Percentiles rank a stretch among this genome's conserved stretches.
These are phyloP conservation scores for Ustilago hordei DNA, from an alignment of 1,284 basidiomycete species.

Conservation along the genomic window DNA sequence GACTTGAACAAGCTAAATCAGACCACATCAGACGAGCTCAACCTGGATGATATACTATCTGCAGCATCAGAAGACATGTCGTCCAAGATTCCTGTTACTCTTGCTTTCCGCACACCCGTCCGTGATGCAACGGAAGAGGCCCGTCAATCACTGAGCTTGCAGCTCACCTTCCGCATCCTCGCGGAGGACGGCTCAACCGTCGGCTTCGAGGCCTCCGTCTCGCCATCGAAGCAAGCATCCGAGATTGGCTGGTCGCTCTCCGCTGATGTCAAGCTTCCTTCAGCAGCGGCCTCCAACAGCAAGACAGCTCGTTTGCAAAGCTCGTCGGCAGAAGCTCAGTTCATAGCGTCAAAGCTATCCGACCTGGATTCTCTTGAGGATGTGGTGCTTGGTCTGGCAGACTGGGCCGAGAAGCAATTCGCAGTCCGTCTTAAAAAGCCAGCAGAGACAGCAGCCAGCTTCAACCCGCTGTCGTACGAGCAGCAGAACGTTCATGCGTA, in stretches of 20 bases:
- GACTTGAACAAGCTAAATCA: not conserved
- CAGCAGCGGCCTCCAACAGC: not conserved
- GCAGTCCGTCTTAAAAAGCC: constrained; percentile 23
- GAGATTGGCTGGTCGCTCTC: constrained; percentile 30
- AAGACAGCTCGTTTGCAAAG: constrained; percentile 24
- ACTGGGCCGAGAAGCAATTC: constrained; percentile 38
- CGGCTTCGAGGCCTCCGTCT: constrained; percentile 30
- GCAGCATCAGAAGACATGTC: constrained; percentile 1
- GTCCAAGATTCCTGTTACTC: constrained; percentile 33
- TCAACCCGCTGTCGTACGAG: constrained; percentile 61
- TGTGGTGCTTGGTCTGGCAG: constrained; percentile 23
- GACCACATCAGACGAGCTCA: constrained; percentile 9
- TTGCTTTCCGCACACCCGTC: constrained; percentile 37
- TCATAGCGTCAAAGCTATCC: constrained; percentile 19
- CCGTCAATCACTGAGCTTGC: constrained; percentile 26
- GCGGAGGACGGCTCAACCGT: constrained; percentile 14
- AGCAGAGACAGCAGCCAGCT: not conserved
- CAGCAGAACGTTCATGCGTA: constrained; percentile 67
- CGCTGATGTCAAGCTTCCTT: constrained; percentile 12
- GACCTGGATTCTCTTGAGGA: constrained; percentile 39
- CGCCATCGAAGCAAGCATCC: constrained; percentile 16
- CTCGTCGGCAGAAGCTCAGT: constrained; percentile 21
- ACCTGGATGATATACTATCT: constrained; percentile 35
- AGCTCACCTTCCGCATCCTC: constrained; percentile 28
- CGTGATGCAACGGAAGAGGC: constrained; percentile 18